Base-by-base conservation (phyloP, 163 green algal species). In the Chloromonas sp. region DNA sequence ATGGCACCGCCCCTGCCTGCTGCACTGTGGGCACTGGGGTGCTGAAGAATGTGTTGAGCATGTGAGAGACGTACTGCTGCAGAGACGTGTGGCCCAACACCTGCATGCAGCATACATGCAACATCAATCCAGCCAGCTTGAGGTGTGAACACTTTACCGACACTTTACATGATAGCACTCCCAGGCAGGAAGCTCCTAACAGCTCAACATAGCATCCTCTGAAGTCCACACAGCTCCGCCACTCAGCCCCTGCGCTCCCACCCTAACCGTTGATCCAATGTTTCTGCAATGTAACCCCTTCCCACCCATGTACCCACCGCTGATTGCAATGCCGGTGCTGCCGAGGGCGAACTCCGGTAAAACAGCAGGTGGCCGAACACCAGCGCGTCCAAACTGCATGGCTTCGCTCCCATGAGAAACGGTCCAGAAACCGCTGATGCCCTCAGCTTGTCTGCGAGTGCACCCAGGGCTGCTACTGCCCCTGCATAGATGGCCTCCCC, bases 301-400 rank as follows among this genome's bases (percentile, higher is more conserved):
- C 36, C 36, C 36, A 36, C 36, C 36, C 36, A 36, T 36, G 36
- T 36, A 36, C 84, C 14, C 80, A 90, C 90, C 90, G 90, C 91
- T 58, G 88, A 81, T 60, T 84, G 77, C 78, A 92, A 87, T 62
- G 89, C 87, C 13, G 91, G 88, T 61, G 88, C 89, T 8, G 87
- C 89, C 14, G 89, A 86, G 1, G 88, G 85, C 61, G 86, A 91
- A 14, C 61, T n/a, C 1, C 85, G 84, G 81, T 89, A 91, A 83
- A 89, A 92, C 5, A 90, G 78, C 74, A 92, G 84, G 81, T 93
- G 89, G 0, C 91, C 91, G 66, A 88, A 82, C 83, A 94, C 85
- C 81, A 93, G 86, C 11, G 91, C 91, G 82, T 94, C 91, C 14
- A 92, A 14, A 78, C 81, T 92, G 88, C 85, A 87, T 71, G 91